Evolutionary conservation across 179 eudicot species (phyloP).

Genomic region (Sideroxylon spinosum): DNA sequence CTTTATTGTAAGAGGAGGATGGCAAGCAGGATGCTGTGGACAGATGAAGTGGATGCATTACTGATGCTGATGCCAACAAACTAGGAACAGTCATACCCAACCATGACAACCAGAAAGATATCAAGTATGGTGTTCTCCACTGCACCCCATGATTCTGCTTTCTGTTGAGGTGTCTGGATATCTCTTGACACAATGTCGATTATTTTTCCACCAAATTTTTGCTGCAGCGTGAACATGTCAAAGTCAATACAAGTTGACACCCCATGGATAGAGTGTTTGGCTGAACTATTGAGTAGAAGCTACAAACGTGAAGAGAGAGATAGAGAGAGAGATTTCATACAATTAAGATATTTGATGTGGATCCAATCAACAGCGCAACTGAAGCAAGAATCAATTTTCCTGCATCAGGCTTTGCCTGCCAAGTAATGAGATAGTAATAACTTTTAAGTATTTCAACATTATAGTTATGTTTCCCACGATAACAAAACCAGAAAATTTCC

Average conservation of each 20-base stretch:
- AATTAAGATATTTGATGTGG: conserved; percentile 64
- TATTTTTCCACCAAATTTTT: conserved; percentile 77
- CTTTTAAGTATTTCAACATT: neutral
- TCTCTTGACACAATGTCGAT: conserved; percentile 89
- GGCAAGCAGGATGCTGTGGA: neutral
- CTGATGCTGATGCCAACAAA: neutral
- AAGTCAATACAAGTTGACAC: neutral
- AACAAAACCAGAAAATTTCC: neutral
- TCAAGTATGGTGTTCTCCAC: conserved; percentile 64
- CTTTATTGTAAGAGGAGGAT: conserved; percentile 1
- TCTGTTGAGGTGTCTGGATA: conserved; percentile 55
- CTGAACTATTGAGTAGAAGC: neutral
- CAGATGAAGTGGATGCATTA: neutral
- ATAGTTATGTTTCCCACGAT: neutral
- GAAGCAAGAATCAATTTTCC: conserved; percentile 62
- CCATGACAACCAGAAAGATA: conserved; percentile 58
- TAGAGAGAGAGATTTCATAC: conserved; percentile 35
- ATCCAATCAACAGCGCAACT: conserved; percentile 67
- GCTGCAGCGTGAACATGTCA: conserved; percentile 51
- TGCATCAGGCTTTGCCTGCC: conserved; percentile 86
- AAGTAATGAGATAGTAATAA: conserved; percentile 10
- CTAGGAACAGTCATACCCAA: conserved; percentile 46
- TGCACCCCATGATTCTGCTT: conserved; percentile 52
- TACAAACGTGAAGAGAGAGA: too few relatives aligned
- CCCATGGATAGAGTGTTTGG: neutral